A percentile compares a stretch with the other conserved stretches of the same genome.
Evolutionary conservation across 805 yeast species (phyloP).

Genomic region (Myxozyma sirexii): DNA sequence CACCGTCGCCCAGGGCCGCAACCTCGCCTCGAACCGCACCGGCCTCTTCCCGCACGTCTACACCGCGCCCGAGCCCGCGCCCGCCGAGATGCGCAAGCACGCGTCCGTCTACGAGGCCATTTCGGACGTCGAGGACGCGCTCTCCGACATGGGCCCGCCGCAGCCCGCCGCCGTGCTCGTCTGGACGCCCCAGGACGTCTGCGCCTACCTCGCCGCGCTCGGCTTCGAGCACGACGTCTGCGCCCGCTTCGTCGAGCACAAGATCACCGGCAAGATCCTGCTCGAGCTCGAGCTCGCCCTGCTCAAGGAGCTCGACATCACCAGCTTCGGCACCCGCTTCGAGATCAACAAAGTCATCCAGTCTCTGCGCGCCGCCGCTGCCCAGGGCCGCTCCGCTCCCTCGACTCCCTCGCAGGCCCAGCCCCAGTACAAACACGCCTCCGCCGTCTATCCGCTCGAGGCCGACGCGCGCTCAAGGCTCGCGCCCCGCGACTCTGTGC

Average conservation of each 20-base stretch:
- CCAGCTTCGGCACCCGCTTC: slow-evolving; percentile 92
- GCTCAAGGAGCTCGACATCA: slow-evolving; percentile 87
- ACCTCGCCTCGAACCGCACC: slow-evolving; percentile 67
- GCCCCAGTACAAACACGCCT: slow-evolving; percentile 14
- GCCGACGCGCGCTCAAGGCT: slow-evolving; percentile 13
- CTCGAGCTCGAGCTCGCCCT: slow-evolving; percentile 83
- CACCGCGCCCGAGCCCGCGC: slow-evolving; percentile 54
- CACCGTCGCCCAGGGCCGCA: slow-evolving; percentile 70
- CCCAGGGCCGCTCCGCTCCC: background rate
- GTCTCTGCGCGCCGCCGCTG: slow-evolving; percentile 34
- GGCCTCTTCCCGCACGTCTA: slow-evolving; percentile 92
- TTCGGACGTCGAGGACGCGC: slow-evolving; percentile 48
- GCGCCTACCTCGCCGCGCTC: slow-evolving; percentile 67
- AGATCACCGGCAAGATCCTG: slow-evolving; percentile 83
- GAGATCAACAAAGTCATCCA: slow-evolving; percentile 90
- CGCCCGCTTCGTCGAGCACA: slow-evolving; percentile 79
- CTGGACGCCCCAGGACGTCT: slow-evolving; percentile 90
- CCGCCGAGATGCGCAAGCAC: slow-evolving; percentile 7
- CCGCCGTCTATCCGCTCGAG: slow-evolving; percentile 21
- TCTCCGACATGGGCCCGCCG: slow-evolving; percentile 39
- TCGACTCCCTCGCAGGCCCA: slow-evolving; percentile 2
- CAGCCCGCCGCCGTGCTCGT: slow-evolving; percentile 37
- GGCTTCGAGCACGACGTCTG: slow-evolving; percentile 79
- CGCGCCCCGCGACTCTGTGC: slow-evolving; percentile 17
- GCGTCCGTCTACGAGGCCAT: slow-evolving; percentile 31